phyloP scores from a whole-genome alignment of 2,329 filamentous ascomycete species.

The Hymenoscyphus scutula region DNA sequence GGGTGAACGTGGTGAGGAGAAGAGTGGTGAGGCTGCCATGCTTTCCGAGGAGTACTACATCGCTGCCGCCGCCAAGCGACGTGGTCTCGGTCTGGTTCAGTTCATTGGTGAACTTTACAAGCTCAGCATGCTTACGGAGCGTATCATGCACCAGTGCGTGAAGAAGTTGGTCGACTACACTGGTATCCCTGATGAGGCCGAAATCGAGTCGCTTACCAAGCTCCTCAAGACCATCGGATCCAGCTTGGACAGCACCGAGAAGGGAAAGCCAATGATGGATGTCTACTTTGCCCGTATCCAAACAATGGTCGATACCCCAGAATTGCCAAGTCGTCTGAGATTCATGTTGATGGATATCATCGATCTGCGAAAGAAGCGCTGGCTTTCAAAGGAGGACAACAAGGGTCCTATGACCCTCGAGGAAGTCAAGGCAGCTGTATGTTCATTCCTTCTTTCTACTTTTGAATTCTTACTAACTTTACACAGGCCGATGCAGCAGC shows the following conservation, averaged over 20 bases:
- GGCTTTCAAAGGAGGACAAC: conserved; percentile 83
- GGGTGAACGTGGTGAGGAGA: conserved; percentile 53
- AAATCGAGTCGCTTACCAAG: conserved; percentile 93
- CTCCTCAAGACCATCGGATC: conserved; percentile 86
- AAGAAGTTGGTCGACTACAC: conserved; percentile 95
- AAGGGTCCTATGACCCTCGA: conserved; percentile 97
- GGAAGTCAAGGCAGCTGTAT: conserved; percentile 79
- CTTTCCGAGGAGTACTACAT: conserved; percentile 96
- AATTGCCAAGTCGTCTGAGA: conserved; percentile 79
- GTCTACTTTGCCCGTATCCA: conserved; percentile 90
- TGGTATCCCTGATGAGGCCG: conserved; percentile 88
- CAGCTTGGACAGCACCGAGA: conserved; percentile 79
- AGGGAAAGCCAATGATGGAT: conserved; percentile 84
- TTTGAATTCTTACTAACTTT: conserved; percentile 30
- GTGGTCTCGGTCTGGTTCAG: conserved; percentile 94
- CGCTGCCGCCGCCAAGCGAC: conserved; percentile 90
- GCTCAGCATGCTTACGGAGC: conserved; percentile 95
- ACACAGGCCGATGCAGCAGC: conserved; percentile 66
- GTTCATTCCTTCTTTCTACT: conserved; percentile 27
- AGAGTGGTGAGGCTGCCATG: conserved; percentile 71
- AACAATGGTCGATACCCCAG: conserved; percentile 73
- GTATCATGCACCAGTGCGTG: conserved; percentile 99
- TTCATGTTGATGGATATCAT: conserved; percentile 98
- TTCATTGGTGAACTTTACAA: conserved; percentile 99
- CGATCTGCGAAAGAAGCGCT: conserved; percentile 74